Conservation (phyloP, 495 filamentous ascomycete genomes). For the Oidiodendron maius region DNA sequence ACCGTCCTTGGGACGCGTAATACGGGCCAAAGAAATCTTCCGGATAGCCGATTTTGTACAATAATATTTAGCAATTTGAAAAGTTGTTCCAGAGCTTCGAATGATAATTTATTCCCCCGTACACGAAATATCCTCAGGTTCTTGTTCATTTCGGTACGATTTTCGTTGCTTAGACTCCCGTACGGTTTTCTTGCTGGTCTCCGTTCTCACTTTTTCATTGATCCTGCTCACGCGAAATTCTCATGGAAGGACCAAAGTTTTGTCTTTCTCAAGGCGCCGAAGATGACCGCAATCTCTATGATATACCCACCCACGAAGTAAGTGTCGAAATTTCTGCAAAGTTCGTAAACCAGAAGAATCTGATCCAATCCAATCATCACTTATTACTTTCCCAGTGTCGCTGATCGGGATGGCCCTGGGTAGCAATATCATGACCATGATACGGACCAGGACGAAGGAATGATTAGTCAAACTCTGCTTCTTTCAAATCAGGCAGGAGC, state of each 20-base stretch:
- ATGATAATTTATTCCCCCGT: background rate
- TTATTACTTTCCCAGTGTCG: background rate
- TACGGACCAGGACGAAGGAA: background rate
- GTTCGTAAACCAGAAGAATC: background rate
- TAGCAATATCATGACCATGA: background rate
- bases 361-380: background rate
- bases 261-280: background rate
- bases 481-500: background rate
- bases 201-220: background rate
- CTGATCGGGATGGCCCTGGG: background rate
- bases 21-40: background rate
- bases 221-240: background rate
- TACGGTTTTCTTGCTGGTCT: background rate
- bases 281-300: background rate
- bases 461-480: background rate
- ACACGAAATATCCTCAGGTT: background rate
- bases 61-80: background rate
- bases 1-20: background rate
- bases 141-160: background rate
- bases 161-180: no score
- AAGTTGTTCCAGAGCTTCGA: background rate
- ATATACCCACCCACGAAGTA: background rate
- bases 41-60: background rate
- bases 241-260: background rate
- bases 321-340: background rate